A percentile compares a stretch with the other conserved stretches of the same genome.
phyloP scores from a whole-genome alignment of 2,329 filamentous ascomycete species.

The Conoideocrella luteorostrata region DNA sequence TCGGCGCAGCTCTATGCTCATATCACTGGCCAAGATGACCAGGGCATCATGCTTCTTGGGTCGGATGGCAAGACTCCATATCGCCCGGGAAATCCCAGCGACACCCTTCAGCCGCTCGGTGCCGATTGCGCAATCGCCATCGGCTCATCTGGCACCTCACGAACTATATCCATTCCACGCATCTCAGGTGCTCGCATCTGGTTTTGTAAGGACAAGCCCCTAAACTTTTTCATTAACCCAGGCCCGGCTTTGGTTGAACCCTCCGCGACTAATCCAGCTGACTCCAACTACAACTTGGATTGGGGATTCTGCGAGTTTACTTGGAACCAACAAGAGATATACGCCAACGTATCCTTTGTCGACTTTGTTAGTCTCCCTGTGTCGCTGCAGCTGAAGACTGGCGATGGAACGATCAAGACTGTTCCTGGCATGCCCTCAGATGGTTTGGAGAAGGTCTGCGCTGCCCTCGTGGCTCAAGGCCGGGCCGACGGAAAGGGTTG shows the following conservation, averaged over 20 bases:
- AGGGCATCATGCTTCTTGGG: constrained; percentile 54
- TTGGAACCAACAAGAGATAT: constrained; percentile 54
- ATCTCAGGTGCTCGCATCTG: constrained; percentile 67
- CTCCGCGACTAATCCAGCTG: constrained; percentile 58
- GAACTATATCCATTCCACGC: constrained; percentile 59
- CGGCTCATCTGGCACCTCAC: constrained; percentile 53
- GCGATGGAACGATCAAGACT: constrained; percentile 34
- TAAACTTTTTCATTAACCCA: constrained; percentile 66
- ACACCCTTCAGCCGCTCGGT: constrained; percentile 42
- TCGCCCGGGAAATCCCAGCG: constrained; percentile 53
- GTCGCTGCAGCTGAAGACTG: constrained; percentile 45
- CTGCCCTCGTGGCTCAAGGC: constrained; percentile 38
- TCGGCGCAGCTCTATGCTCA: constrained; percentile 56
- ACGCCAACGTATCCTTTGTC: constrained; percentile 66
- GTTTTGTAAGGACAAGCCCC: constrained; percentile 54
- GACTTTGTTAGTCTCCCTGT: constrained; percentile 68
- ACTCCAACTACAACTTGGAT: constrained; percentile 53
- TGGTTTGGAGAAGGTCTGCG: constrained; percentile 40
- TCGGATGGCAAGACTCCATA: constrained; percentile 61
- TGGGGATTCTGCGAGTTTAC: constrained; percentile 69
- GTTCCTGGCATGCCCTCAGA: constrained; percentile 43
- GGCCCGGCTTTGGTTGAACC: constrained; percentile 70
- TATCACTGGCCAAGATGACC: constrained; percentile 58
- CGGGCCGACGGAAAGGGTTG: constrained; percentile 41
- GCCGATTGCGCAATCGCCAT: constrained; percentile 58